These are phyloP conservation scores for Garcia nutans DNA, from an alignment of 345 rosid genomes.

Conservation along the genomic window DNA sequence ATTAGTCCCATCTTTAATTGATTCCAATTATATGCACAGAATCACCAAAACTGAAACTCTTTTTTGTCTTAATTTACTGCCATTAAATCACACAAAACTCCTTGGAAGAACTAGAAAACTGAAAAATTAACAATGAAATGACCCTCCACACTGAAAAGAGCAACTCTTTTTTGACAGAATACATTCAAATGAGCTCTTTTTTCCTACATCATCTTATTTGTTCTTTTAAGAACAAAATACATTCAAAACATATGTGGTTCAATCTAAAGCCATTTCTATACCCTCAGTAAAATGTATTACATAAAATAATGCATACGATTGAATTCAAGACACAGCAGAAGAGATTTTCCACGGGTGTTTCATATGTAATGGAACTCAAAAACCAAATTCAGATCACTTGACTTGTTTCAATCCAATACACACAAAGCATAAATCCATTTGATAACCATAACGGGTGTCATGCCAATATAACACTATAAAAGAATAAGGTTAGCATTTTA, in stretches of 20 bases:
- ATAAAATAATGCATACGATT: background rate
- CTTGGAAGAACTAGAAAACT: background rate
- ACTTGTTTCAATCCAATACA: background rate
- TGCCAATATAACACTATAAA: background rate
- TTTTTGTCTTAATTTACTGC: background rate
- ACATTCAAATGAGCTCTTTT: conserved; percentile 1
- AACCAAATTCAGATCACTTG: background rate
- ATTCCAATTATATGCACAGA: too few relatives aligned
- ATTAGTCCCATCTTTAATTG: too few relatives aligned
- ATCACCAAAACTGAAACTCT: too few relatives aligned
- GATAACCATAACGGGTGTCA: conserved; percentile 10
- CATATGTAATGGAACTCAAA: background rate
- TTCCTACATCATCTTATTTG: background rate
- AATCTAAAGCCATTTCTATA: background rate
- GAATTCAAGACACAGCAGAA: background rate
- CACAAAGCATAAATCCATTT: background rate
- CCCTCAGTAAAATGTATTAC: background rate
- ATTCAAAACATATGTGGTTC: background rate
- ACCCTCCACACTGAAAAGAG: background rate
- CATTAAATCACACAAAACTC: background rate
- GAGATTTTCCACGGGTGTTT: conserved; percentile 4
- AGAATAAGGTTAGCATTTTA: conserved; percentile 3
- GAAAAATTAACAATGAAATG: background rate
- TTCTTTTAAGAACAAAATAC: background rate
- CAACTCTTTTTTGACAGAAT: background rate